Percentiles rank a stretch among this genome's conserved stretches.
These are phyloP conservation scores for Fusarium sp. DNA, from an alignment of 2,329 filamentous ascomycete genomes.

Conservation along the genomic window DNA sequence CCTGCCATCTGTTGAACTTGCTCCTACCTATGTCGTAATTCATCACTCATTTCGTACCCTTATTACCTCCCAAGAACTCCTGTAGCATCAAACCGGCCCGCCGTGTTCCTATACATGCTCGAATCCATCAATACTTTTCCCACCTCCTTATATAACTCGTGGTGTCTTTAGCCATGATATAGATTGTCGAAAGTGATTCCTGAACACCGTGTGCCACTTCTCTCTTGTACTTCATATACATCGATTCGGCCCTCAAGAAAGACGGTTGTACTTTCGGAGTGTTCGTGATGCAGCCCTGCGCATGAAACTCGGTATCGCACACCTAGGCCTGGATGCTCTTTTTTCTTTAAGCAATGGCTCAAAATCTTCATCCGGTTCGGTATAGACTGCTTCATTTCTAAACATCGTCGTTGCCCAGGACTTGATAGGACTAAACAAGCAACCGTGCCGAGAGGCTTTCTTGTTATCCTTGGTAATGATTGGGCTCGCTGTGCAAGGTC, in stretches of 20 bases:
- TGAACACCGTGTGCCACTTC: not conserved
- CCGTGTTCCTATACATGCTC: not conserved
- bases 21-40: not conserved
- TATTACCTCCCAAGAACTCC: not conserved
- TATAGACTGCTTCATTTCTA: slow-evolving; percentile 3
- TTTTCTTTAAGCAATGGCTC: slow-evolving; percentile 40
- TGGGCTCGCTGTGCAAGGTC: not conserved
- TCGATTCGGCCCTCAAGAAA: not conserved
- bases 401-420: slow-evolving; percentile 18
- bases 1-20: not conserved
- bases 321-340: slow-evolving; percentile 48
- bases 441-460: slow-evolving; percentile 21
- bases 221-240: too few species aligned
- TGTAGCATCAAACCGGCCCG: slow-evolving; percentile 1
- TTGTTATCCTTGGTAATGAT: not conserved
- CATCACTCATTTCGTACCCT: not conserved
- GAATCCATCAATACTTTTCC: not conserved
- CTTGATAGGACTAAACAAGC: slow-evolving; percentile 27
- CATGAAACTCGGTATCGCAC: slow-evolving; percentile 56
- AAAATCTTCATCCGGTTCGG: slow-evolving; percentile 31
- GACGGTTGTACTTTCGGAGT: slow-evolving; percentile 53
- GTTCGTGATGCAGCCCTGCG: slow-evolving; percentile 54
- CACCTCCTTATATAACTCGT: not conserved
- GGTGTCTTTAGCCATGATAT: not conserved
- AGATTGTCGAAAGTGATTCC: too few species aligned